Percentiles rank a stretch among this genome's conserved stretches.
phyloP scores from a whole-genome alignment of 148 eudicot species.

The Rhododendron vialii region DNA sequence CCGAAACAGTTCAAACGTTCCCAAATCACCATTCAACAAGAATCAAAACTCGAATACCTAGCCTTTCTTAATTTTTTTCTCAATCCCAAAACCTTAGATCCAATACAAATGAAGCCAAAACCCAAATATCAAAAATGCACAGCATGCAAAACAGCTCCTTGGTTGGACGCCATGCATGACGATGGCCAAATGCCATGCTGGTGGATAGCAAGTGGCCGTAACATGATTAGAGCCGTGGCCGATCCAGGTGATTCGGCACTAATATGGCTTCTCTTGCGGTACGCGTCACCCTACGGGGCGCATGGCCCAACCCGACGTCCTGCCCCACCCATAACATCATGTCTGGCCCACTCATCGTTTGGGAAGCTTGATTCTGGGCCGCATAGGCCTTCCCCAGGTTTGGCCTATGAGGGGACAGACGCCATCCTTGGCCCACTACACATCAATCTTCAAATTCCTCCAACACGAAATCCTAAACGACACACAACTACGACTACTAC shows the following conservation, averaged over 20 bases:
- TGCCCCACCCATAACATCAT: too few relatives aligned
- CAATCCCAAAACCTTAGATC: constrained; percentile 14
- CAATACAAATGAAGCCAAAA: neutral
- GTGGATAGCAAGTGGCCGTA: neutral
- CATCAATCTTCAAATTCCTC: neutral
- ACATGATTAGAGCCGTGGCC: neutral
- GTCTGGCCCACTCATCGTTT: too few relatives aligned
- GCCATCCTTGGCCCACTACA: neutral
- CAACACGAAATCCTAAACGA: neutral
- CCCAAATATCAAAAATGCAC: neutral
- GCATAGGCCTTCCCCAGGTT: neutral
- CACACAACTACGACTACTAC: neutral
- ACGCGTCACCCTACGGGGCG: neutral
- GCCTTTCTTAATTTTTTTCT: neutral
- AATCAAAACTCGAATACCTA: neutral
- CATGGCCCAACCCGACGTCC: neutral
- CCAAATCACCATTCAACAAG: neutral
- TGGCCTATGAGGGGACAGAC: neutral
- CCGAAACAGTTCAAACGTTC: neutral
- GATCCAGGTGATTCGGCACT: neutral
- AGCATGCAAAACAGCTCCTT: neutral
- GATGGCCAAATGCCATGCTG: too few relatives aligned
- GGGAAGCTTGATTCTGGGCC: neutral
- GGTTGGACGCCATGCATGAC: neutral
- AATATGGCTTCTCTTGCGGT: neutral